Conservation (phyloP, 306 rosid genomes). For the Quercus agrifolia region DNA sequence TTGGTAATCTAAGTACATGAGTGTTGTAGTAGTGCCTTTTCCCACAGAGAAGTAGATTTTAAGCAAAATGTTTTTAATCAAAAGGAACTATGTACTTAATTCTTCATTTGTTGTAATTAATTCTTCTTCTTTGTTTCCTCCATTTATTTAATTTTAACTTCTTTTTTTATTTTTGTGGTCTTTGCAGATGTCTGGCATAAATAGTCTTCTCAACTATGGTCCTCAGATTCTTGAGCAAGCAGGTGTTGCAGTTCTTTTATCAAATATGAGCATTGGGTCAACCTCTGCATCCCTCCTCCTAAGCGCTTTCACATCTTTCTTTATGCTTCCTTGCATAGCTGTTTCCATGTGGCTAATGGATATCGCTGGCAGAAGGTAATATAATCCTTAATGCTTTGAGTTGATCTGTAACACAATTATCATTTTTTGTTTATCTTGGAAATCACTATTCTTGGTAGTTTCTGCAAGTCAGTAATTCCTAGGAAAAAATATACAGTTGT, state of each 20-base stretch:
- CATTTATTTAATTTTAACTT: neutral
- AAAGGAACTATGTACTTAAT: conserved; percentile 1
- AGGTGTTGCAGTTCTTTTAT: conserved; percentile 46
- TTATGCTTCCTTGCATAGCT: conserved; percentile 80
- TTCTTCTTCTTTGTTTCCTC: neutral
- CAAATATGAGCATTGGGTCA: conserved; percentile 50
- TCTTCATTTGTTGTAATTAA: neutral
- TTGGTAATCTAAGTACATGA: neutral
- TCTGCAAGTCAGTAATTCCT: neutral
- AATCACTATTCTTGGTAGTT: too few relatives aligned
- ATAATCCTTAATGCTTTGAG: neutral
- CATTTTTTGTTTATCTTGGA: too few relatives aligned
- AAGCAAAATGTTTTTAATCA: conserved; percentile 1
- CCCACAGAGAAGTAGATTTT: neutral
- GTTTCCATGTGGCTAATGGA: conserved; percentile 67
- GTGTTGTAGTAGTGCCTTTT: neutral
- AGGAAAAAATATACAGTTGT: too few relatives aligned
- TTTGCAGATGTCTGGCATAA: conserved; percentile 65
- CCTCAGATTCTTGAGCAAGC: conserved; percentile 71
- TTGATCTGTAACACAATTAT: too few relatives aligned
- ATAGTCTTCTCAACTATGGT: conserved; percentile 65
- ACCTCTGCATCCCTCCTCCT: conserved; percentile 55
- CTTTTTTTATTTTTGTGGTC: neutral
- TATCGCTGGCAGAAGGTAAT: conserved; percentile 69
- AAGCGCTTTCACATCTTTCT: conserved; percentile 48